Evolutionary conservation across 2,329 filamentous ascomycete species (phyloP), one percentile per base, ranked within the genome.

Genomic region (Oidium heveae): DNA sequence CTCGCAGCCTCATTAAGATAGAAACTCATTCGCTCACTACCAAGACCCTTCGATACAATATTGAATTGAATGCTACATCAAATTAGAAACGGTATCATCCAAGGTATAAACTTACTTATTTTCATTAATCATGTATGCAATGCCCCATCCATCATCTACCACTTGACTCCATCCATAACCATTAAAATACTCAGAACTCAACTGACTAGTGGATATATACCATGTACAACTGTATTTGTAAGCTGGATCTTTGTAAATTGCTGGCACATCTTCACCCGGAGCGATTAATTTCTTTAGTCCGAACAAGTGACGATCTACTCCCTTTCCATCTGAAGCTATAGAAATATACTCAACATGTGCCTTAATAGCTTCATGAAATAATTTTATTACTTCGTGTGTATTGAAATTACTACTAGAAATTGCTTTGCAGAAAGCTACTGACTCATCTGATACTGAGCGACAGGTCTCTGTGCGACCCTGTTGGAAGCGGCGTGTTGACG

Each of bases 101-200:
- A 13, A 24, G 28, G 28, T 6, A 33, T 4, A 44, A 20, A 64
- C 72, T 68, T 66, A 86, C 82, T 79, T 88, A 69, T 95, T 94
- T 74, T 96, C 89, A 67, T 98, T 98, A 68, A 98, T 96, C 91
- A 98, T 98, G 68, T 98, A 98, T 41, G 91, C 91, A 65, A 98
- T 94, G 60, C 91, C 91, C 70, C 91, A 98, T 33, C 91, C 91
- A 57, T 83, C 85, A 64, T 96, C 88, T 55, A 96, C 84, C 54
- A 98, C 91, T 72, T 98, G 89, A 66, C 84, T 91, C 91, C 91
- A 98, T 49, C 91, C 91, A 69, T 98, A 98, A 24, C 93, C 91
- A 67, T 98, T 98, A 71, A 96, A 98, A 74, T 85, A 95, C 72
- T 98, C 93, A 36, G 82, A 88, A 69, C 84, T 91, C 66, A 98